Base-by-base conservation (phyloP, 208 protist genomes). In the Willaertia magna region DNA sequence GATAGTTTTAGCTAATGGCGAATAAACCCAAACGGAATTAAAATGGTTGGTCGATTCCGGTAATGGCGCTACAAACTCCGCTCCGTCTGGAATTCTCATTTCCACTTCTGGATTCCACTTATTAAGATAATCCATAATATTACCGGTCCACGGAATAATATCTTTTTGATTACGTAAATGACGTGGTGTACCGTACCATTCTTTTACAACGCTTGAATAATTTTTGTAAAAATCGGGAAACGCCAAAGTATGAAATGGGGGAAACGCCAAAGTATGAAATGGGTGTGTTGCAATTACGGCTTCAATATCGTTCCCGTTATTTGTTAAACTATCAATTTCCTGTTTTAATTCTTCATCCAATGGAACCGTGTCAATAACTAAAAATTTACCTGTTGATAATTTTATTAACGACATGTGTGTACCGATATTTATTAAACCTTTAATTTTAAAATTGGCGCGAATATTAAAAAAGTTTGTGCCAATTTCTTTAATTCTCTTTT, bases 131-230 rank as follows among this genome's bases (percentile, higher is more conserved):
- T 74, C 55, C 26, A 44, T 49, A 34, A 82, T 49, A 39, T 82
- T 40, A 46, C 84, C 52, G 20, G 42, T 14, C 84, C 84, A 86
- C 14, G 46, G 84, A n/a, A n/a, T n/a, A 39, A 86, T 81, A 40
- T 86, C 84, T 16, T 34, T 59, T 39, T 52, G 39, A 22, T 40
- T 76, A 39, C 40, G 26, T 20, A 86, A 16, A 42, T 86, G 84
- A 30, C 84, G 16, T 76, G 84, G 84, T 20, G 84, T 86, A 39
- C 84, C 84, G 14, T 86, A 86, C 12, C 82, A 86, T 26, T 59
- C 42, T n/a, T n/a, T n/a, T 16, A 12, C 4, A 20, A 49, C 84
- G 34, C 48, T 86, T 51, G 84, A 46, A 75, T 86, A 86, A 7
- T 26, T 40, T 34, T 59, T 49, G 34, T 86, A 86, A 46, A 86